Evolutionary conservation across 140 eudicot genomes (phyloP).

Genomic region (Ambrosia hybrid): DNA sequence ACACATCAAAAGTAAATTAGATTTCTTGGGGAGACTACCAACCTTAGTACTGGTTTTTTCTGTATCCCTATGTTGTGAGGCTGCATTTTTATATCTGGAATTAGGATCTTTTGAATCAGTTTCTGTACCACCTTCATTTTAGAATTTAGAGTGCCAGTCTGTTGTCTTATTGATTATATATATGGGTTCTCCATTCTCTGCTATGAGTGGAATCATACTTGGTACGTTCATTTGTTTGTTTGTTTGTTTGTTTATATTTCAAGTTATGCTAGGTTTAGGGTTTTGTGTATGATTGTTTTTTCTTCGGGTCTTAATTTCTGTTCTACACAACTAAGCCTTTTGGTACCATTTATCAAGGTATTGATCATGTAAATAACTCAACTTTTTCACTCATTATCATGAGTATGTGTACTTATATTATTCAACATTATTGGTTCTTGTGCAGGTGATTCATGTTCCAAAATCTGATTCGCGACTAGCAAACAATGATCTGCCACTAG

Average conservation of each 20-base stretch:
- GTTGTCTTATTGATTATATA: neutral
- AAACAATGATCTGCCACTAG: conserved; percentile 91
- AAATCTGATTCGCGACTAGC: conserved; percentile 96
- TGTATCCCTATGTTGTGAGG: neutral
- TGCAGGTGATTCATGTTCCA: conserved; percentile 90
- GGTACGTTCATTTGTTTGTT: neutral
- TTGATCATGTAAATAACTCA: conserved; percentile 13
- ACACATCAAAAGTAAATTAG: neutral
- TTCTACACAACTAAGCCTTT: conserved; percentile 2
- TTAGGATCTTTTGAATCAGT: neutral
- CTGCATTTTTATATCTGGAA: neutral
- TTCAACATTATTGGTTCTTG: conserved; percentile 21
- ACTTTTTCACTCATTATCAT: neutral
- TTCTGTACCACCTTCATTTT: neutral
- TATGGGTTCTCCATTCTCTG: too few species aligned
- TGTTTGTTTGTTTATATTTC: too few species aligned
- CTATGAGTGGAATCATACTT: too few species aligned
- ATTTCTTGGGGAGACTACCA: neutral
- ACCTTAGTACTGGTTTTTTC: neutral
- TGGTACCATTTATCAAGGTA: neutral
- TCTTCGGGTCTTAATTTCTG: neutral
- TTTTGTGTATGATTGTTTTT: neutral
- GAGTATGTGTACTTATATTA: conserved; percentile 3
- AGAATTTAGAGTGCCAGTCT: neutral
- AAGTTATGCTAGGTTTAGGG: neutral